Evolutionary conservation across 1,284 basidiomycete genomes (phyloP), one percentile per base, ranked within the genome.

Genomic region (Tetrapyrgos nigripes): DNA sequence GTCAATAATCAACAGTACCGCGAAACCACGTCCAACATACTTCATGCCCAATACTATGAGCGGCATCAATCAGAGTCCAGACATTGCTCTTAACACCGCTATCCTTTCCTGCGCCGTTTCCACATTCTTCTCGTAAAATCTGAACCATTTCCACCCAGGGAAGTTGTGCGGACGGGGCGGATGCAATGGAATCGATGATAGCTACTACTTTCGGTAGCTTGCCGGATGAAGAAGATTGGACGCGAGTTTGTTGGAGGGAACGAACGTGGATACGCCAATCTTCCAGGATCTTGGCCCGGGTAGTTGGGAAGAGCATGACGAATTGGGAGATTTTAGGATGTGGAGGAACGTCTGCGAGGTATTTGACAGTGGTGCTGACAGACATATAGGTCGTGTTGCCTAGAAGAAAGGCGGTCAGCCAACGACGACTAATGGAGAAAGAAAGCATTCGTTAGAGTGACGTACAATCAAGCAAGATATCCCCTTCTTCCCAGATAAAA

Each of bases 111-210:
- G 37, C 37, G 17, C 19, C 37, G 6, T 40, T 8, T 17, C 37
- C 17, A 17, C 85, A 62, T 91, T 83, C 64, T 81, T 82, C 68
- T 88, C 37, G 37, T 9, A 40, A 90, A n/a, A 93, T 77, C 21
- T 79, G 71, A 0, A 90, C 86, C 68, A 96, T 79, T 61, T 88
- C 83, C 68, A 90, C 78, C 95, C 94, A 97, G 0, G 95, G 95
- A 29, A 94, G 76, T 0, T 79, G 68, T 3, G 86, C 84, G 0
- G 91, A 94, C 0, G 94, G 94, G 43, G 79, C 80, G 1, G 90
- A 86, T 1, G 81, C 76, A 61, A 97, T 89, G 19, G 82, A 76
- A 70, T 97, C 95, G 19, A 97, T 83, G 8, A 96, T 70, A 0
- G 88, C 88, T 21, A 96, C 80, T 11, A 88, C 19, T 49, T 54